Conservation (phyloP, 192 early-diverging fungal genomes). For the Linnemannia zychae region DNA sequence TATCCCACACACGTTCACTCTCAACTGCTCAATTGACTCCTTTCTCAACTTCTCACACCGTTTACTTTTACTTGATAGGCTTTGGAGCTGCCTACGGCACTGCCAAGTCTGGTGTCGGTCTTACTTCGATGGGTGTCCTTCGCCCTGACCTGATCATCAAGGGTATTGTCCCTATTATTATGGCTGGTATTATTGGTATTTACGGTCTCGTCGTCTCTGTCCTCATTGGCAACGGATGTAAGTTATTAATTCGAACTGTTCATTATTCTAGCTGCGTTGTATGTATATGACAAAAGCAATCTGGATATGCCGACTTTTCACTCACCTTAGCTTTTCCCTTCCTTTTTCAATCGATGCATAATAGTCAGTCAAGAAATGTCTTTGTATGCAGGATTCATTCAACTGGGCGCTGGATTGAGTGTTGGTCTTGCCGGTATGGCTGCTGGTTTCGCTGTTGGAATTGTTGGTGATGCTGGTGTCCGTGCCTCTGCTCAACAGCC, state of each 20-base stretch:
- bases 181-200: constrained; percentile 99
- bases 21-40: neutral
- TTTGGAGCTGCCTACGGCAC: constrained; percentile 95
- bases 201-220: constrained; percentile 99
- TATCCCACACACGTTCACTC: neutral
- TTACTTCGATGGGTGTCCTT: constrained; percentile 88
- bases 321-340: constrained; percentile 11
- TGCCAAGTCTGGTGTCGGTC: constrained; percentile 91
- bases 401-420: constrained; percentile 84
- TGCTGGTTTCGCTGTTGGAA: constrained; percentile 92
- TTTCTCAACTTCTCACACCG: neutral
- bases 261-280: neutral
- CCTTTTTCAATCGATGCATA: too few species aligned
- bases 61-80: constrained; percentile 60
- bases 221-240: constrained; percentile 84
- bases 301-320: neutral
- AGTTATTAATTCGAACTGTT: constrained; percentile 46
- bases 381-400: constrained; percentile 83
- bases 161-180: constrained; percentile 93
- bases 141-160: constrained; percentile 92
- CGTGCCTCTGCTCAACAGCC: constrained; percentile 86
- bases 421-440: constrained; percentile 89
- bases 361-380: constrained; percentile 68
- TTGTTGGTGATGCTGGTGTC: constrained; percentile 91
- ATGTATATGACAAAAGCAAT: neutral